A percentile compares a stretch with the other conserved stretches of the same genome.
Evolutionary conservation across 1,284 basidiomycete species (phyloP).

Genomic region (Ceratobasidium sp.): DNA sequence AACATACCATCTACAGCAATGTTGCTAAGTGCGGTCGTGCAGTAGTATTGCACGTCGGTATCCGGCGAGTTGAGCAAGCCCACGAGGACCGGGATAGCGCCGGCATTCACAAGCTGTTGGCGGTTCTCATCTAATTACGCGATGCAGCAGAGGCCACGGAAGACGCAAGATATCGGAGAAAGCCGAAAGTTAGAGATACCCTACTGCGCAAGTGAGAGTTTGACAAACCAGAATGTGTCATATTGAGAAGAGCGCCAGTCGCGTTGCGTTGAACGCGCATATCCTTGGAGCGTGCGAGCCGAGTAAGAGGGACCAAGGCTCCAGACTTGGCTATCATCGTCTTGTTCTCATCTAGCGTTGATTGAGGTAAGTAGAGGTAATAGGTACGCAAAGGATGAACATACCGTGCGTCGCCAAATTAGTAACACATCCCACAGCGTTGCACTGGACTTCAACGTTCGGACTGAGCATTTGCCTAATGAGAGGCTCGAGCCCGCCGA

Average conservation of each 20-base stretch:
- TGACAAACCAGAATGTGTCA: slow-evolving; percentile 95
- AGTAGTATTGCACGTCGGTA: slow-evolving; percentile 99
- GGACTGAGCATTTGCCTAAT: slow-evolving; percentile 99
- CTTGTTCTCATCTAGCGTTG: slow-evolving; percentile 92
- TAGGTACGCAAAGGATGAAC: slow-evolving; percentile 53
- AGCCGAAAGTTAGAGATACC: slow-evolving; percentile 35
- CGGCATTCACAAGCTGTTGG: slow-evolving; percentile 98
- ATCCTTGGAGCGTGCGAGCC: slow-evolving; percentile 97
- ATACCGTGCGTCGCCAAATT: slow-evolving; percentile 97
- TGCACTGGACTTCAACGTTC: slow-evolving; percentile 99
- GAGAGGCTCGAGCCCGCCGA: slow-evolving; percentile 97
- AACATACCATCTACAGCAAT: slow-evolving; percentile 92
- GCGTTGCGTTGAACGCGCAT: slow-evolving; percentile 99
- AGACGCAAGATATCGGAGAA: too few relatives aligned
- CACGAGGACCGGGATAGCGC: slow-evolving; percentile 97
- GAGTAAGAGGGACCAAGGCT: slow-evolving; percentile 94
- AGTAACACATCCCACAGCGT: slow-evolving; percentile 99
- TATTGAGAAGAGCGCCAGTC: slow-evolving; percentile 97
- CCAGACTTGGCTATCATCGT: slow-evolving; percentile 99
- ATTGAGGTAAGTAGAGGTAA: neutral
- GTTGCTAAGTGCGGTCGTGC: slow-evolving; percentile 98
- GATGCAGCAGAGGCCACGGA: too few relatives aligned
- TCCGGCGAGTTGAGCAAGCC: slow-evolving; percentile 95
- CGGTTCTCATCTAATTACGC: slow-evolving; percentile 96
- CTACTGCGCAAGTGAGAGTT: neutral